Conservation (phyloP, 192 early-diverging fungal genomes). For the Gaertneriomyces semiglobifer region DNA sequence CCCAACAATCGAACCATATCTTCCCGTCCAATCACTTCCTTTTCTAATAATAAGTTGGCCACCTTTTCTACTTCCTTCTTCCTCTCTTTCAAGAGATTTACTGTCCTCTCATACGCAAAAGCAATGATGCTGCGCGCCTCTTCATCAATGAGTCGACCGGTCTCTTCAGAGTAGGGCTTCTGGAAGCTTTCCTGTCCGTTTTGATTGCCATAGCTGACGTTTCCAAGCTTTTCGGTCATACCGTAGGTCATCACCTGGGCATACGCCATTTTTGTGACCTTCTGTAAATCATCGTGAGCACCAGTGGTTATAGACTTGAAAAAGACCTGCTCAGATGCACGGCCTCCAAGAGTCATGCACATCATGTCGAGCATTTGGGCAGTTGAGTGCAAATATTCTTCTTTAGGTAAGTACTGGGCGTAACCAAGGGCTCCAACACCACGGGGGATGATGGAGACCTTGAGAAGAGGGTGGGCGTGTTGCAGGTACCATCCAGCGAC, state of each 20-base stretch:
- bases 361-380: constrained; percentile 82
- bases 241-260: constrained; percentile 92
- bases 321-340: constrained; percentile 83
- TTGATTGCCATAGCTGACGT: constrained; percentile 74
- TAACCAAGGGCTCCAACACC: constrained; percentile 94
- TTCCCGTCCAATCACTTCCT: constrained; percentile 94
- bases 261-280: constrained; percentile 96
- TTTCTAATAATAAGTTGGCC: constrained; percentile 85
- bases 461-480: constrained; percentile 92
- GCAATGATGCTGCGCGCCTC: constrained; percentile 85
- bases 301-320: constrained; percentile 94
- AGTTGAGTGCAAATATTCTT: constrained; percentile 92
- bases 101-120: constrained; percentile 78
- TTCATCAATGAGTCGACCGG: constrained; percentile 89
- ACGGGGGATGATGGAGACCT: constrained; percentile 98
- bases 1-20: constrained; percentile 93
- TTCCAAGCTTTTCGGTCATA: constrained; percentile 86
- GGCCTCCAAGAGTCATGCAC: constrained; percentile 61
- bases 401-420: constrained; percentile 98
- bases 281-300: constrained; percentile 95
- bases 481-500: constrained; percentile 97
- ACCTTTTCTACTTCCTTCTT: constrained; percentile 87
- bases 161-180: constrained; percentile 96
- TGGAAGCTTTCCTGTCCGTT: constrained; percentile 72
- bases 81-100: constrained; percentile 79